Evolutionary conservation across 2,329 filamentous ascomycete species (phyloP).

Genomic region (Cladophialophora psammophila): DNA sequence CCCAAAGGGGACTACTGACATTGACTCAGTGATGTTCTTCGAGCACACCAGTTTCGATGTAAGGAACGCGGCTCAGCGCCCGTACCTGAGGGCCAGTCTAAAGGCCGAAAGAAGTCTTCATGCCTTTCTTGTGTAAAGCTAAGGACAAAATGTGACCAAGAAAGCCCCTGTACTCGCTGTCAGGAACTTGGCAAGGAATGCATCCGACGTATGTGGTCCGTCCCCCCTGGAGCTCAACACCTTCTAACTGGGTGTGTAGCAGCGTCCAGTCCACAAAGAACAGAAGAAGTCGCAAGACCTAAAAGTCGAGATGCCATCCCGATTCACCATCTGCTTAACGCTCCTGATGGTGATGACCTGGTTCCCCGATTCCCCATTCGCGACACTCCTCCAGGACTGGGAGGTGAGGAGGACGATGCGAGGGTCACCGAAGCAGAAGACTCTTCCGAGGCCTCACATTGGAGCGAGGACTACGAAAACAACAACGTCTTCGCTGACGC

Average conservation of each 20-base stretch:
- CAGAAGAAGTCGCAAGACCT: constrained; percentile 22
- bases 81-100: constrained; percentile 37
- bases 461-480: constrained; percentile 35
- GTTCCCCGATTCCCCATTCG: constrained; percentile 34
- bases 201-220: constrained; percentile 32
- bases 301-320: constrained; percentile 36
- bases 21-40: constrained; percentile 34
- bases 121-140: constrained; percentile 38
- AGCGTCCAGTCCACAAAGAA: constrained; percentile 25
- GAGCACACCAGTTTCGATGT: constrained; percentile 37
- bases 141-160: constrained; percentile 36
- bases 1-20: not conserved
- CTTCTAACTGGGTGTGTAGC: not conserved
- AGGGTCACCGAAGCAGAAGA: constrained; percentile 27
- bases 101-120: constrained; percentile 37
- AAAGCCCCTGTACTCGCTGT: constrained; percentile 35
- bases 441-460: constrained; percentile 34
- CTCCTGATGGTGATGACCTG: constrained; percentile 31
- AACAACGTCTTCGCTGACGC: constrained; percentile 32
- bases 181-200: constrained; percentile 38
- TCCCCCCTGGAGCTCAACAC: constrained; percentile 18
- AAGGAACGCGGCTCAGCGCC: constrained; percentile 37
- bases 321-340: constrained; percentile 36
- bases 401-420: constrained; percentile 27
- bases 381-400: constrained; percentile 4